A percentile compares a stretch with the other conserved stretches of the same genome.
Evolutionary conservation across 2,329 filamentous ascomycete species (phyloP).

Genomic region (Rhinocladiella mackenziei): DNA sequence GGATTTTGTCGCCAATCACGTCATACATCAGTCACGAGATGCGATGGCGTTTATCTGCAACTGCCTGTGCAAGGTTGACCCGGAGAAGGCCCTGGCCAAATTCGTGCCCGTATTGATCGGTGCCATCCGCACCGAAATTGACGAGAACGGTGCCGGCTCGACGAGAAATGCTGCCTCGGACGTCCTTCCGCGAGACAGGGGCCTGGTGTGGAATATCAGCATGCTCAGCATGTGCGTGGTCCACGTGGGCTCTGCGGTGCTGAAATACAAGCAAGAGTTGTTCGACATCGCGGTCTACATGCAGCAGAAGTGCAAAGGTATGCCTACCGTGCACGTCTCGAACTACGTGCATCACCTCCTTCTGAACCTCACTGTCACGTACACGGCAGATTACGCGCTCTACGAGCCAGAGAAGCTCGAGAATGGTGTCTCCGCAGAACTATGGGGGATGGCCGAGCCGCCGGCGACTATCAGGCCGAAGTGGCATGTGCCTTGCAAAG

Average conservation of each 20-base stretch:
- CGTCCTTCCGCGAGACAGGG: slow-evolving; percentile 85
- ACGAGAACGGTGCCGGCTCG: slow-evolving; percentile 91
- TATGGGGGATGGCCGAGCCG: slow-evolving; percentile 80
- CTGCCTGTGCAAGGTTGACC: slow-evolving; percentile 90
- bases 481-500: slow-evolving; percentile 80
- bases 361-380: slow-evolving; percentile 89
- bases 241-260: slow-evolving; percentile 83
- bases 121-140: slow-evolving; percentile 93
- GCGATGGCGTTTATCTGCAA: slow-evolving; percentile 99
- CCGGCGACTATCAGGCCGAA: slow-evolving; percentile 69
- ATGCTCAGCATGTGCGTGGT: slow-evolving; percentile 98
- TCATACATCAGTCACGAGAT: slow-evolving; percentile 93
- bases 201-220: slow-evolving; percentile 92
- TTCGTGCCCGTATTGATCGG: slow-evolving; percentile 86
- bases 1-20: slow-evolving; percentile 85
- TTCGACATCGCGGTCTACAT: slow-evolving; percentile 91
- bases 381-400: slow-evolving; percentile 81
- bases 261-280: slow-evolving; percentile 83
- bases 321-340: slow-evolving; percentile 91
- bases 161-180: slow-evolving; percentile 91
- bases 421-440: slow-evolving; percentile 66
- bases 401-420: slow-evolving; percentile 75
- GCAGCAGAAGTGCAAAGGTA: slow-evolving; percentile 90
- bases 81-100: slow-evolving; percentile 84
- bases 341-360: slow-evolving; percentile 97